Conservation (phyloP, 192 early-diverging fungal species). For the Geranomyces variabilis region DNA sequence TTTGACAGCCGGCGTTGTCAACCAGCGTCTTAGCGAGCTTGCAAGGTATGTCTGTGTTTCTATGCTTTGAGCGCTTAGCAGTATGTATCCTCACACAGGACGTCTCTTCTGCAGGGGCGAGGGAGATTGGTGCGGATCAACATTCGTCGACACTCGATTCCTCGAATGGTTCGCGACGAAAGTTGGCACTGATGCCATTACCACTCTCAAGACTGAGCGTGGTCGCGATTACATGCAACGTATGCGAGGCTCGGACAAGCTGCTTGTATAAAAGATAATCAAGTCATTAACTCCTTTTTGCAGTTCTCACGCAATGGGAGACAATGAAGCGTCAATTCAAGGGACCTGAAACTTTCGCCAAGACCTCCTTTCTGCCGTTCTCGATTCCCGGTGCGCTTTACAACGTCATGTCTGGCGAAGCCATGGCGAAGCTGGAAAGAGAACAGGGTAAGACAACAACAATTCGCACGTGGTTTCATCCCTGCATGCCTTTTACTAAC, state of each 20-base stretch:
- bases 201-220: not conserved
- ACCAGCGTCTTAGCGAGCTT: slow-evolving; percentile 16
- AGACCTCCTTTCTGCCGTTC: not conserved
- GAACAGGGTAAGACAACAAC: slow-evolving; percentile 4
- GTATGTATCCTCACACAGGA: too few relatives aligned
- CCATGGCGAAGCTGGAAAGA: not conserved
- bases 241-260: not conserved
- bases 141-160: slow-evolving; percentile 22
- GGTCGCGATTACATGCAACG: slow-evolving; percentile 13
- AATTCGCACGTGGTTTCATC: not conserved
- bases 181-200: slow-evolving; percentile 7
- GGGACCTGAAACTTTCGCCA: slow-evolving; percentile 6
- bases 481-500: not conserved
- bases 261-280: not conserved
- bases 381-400: slow-evolving; percentile 20
- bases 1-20: not conserved
- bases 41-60: too few relatives aligned
- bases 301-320: slow-evolving; percentile 25
- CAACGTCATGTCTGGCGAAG: slow-evolving; percentile 18
- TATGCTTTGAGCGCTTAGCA: too few relatives aligned
- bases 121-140: slow-evolving; percentile 30
- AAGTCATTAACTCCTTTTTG: not conserved
- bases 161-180: slow-evolving; percentile 16
- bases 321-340: slow-evolving; percentile 22
- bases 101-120: not conserved